Evolutionary conservation across 257 asterid genomes (phyloP).

Genomic region (Lavandula angustifolia): DNA sequence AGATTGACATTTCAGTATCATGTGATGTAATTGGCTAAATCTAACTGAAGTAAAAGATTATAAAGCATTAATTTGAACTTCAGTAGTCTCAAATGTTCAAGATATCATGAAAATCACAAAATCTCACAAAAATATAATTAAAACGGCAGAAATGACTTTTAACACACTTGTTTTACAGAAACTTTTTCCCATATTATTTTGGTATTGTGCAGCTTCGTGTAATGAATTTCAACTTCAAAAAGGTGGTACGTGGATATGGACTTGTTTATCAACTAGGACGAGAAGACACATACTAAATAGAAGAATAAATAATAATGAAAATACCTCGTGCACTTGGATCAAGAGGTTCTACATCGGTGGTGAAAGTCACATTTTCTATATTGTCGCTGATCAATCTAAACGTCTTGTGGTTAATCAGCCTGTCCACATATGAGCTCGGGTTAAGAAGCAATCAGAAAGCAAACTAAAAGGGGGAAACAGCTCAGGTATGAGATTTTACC

Average conservation of each 20-base stretch:
- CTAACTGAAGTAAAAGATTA: not conserved
- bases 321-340: constrained; percentile 85
- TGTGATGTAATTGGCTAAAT: not conserved
- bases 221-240: constrained; percentile 24
- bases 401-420: constrained; percentile 88
- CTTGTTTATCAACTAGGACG: constrained; percentile 4
- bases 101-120: not conserved
- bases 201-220: constrained; percentile 13
- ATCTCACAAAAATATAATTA: constrained; percentile 2
- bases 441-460: constrained; percentile 31
- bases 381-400: constrained; percentile 83
- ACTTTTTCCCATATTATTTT: not conserved
- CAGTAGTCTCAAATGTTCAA: not conserved
- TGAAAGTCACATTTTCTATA: constrained; percentile 56
- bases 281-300: constrained; percentile 25
- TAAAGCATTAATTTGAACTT: not conserved
- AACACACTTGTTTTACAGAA: not conserved
- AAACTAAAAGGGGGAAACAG: constrained; percentile 2
- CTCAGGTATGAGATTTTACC: constrained; percentile 50
- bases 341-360: constrained; percentile 65
- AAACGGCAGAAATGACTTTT: not conserved
- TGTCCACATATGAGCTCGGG: constrained; percentile 40
- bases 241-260: constrained; percentile 18
- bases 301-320: constrained; percentile 29
- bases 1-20: constrained; percentile 4